A percentile compares a stretch with the other conserved stretches of the same genome.
These are phyloP conservation scores for Diaporthe citrichinensis DNA, from an alignment of 2,329 filamentous ascomycete genomes.

Conservation along the genomic window DNA sequence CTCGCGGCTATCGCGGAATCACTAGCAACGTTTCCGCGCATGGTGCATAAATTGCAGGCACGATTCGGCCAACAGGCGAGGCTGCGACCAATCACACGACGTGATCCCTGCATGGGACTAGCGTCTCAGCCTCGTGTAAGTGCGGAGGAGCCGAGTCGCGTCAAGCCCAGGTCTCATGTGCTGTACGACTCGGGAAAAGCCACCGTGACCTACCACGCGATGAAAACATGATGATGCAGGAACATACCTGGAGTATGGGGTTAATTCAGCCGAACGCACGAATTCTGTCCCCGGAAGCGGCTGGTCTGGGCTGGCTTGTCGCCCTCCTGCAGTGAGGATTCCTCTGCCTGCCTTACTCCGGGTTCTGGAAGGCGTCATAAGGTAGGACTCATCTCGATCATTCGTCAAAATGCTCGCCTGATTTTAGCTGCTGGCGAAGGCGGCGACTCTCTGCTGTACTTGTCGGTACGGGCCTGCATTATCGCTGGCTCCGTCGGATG, in stretches of 20 bases:
- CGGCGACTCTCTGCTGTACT: background rate
- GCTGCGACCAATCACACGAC: background rate
- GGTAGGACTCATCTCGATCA: background rate
- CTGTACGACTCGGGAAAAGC: background rate
- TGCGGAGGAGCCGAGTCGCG: background rate
- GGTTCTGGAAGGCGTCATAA: background rate
- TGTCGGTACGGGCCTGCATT: background rate
- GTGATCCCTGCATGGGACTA: background rate
- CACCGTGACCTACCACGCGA: background rate
- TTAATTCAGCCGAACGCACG: too few relatives aligned
- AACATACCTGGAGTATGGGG: background rate
- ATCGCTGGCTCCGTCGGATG: background rate
- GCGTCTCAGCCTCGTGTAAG: slow-evolving; percentile 1
- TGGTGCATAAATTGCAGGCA: background rate
- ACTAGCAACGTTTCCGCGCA: background rate
- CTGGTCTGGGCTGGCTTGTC: background rate
- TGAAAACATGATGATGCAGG: background rate
- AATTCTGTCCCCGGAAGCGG: background rate
- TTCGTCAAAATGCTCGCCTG: background rate
- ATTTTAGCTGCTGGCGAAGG: background rate
- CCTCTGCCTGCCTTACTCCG: background rate
- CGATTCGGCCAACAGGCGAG: background rate
- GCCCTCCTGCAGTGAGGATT: background rate
- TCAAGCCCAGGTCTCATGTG: background rate
- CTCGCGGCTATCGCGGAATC: background rate